Percentiles rank a stretch among this genome's conserved stretches.
Conservation (phyloP, 805 yeast genomes). For the Teunomyces aglyptinius region DNA sequence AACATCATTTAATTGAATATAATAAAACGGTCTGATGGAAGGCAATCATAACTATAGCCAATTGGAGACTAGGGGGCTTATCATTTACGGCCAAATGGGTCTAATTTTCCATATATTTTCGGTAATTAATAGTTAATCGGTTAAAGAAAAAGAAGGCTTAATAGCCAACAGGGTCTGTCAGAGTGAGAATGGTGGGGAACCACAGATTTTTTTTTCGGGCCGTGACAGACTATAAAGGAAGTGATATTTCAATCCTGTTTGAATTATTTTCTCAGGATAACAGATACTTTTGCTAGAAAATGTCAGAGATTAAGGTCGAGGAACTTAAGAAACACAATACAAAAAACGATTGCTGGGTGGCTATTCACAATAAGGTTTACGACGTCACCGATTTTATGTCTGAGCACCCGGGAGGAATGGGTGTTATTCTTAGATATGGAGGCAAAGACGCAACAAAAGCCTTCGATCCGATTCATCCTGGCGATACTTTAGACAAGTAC, state of each 20-base stretch:
- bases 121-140: no score
- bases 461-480: slow-evolving; percentile 87
- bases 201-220: background rate
- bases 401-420: slow-evolving; percentile 63
- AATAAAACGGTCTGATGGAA: no score
- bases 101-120: no score
- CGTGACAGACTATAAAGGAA: slow-evolving; percentile 1
- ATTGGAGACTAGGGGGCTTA: no score
- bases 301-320: slow-evolving; percentile 4
- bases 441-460: slow-evolving; percentile 67
- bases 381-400: slow-evolving; percentile 65
- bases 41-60: no score
- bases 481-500: slow-evolving; percentile 74
- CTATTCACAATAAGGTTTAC: slow-evolving; percentile 74
- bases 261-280: background rate
- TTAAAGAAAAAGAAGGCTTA: background rate
- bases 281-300: background rate
- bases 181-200: background rate
- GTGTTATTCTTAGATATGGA: slow-evolving; percentile 51
- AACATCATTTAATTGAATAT: no score
- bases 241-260: background rate
- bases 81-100: no score
- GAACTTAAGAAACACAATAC: slow-evolving; percentile 49
- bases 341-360: slow-evolving; percentile 77
- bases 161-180: background rate